phyloP scores from a whole-genome alignment of 257 asterid species.

The Gentiana straminea region DNA sequence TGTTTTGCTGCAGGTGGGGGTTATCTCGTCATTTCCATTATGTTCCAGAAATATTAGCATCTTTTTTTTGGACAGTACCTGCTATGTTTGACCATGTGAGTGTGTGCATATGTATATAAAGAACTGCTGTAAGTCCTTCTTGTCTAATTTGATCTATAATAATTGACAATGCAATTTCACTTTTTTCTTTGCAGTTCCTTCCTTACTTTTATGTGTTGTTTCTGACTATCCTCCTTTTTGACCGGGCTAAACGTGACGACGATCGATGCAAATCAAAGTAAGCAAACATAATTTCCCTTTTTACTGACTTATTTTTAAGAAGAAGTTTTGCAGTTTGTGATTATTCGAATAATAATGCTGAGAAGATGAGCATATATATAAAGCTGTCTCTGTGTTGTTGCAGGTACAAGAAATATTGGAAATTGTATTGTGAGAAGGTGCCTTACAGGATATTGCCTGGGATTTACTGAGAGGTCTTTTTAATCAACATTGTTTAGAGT shows the following conservation, averaged over 20 bases:
- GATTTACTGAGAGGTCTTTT: slow-evolving; percentile 36
- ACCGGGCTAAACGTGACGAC: slow-evolving; percentile 90
- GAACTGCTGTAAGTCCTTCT: not conserved
- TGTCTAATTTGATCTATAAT: not conserved
- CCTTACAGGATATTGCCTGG: slow-evolving; percentile 69
- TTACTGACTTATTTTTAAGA: not conserved
- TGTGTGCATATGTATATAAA: not conserved
- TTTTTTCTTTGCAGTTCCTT: slow-evolving; percentile 47
- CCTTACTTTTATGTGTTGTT: slow-evolving; percentile 83
- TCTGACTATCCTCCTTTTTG: slow-evolving; percentile 84
- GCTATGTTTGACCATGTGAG: slow-evolving; percentile 85
- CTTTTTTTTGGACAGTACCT: slow-evolving; percentile 93
- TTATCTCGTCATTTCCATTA: slow-evolving; percentile 96
- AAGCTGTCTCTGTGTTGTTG: slow-evolving; percentile 5
- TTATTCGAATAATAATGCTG: too few relatives aligned
- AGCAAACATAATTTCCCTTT: slow-evolving; percentile 17
- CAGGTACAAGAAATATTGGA: slow-evolving; percentile 97
- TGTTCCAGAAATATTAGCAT: slow-evolving; percentile 79
- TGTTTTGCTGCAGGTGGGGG: slow-evolving; percentile 69
- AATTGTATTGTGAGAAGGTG: slow-evolving; percentile 79
- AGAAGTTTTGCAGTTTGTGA: too few relatives aligned
- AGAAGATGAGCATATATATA: too few relatives aligned
- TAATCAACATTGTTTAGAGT: not conserved
- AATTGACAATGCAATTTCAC: too few relatives aligned
- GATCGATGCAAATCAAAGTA: slow-evolving; percentile 91